Conservation (phyloP, 2,329 filamentous ascomycete species). For the Teratosphaeria zuluensis region DNA sequence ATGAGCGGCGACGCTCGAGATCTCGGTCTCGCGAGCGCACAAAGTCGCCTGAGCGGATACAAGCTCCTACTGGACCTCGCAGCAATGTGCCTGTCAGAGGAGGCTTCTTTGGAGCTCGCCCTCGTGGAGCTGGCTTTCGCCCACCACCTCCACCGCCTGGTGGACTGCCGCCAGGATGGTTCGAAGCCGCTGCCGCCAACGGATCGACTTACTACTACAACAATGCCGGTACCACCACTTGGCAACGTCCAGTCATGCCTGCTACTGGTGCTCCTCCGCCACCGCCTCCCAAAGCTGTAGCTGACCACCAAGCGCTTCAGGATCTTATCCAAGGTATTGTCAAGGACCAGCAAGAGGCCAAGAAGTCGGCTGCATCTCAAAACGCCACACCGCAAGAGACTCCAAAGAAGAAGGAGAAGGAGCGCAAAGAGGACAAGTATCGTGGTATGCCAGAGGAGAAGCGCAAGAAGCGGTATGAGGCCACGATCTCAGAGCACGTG, state of each 20-base stretch:
- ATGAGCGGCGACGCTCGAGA: constrained; percentile 38
- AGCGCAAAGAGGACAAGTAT: constrained; percentile 60
- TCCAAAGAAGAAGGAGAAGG: constrained; percentile 38
- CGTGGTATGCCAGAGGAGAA: constrained; percentile 63
- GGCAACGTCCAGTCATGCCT: constrained; percentile 65
- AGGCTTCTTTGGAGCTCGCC: constrained; percentile 45
- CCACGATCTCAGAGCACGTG: constrained; percentile 76
- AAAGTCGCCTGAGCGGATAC: constrained; percentile 35
- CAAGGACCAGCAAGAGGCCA: constrained; percentile 47
- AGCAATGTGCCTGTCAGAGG: constrained; percentile 49
- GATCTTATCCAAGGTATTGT: constrained; percentile 62
- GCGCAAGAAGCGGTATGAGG: constrained; percentile 90
- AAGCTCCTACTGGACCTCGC: constrained; percentile 43
- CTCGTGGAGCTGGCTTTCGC: constrained; percentile 27
- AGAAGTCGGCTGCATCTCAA: constrained; percentile 33
- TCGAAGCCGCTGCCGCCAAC: constrained; percentile 57
- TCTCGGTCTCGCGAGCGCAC: constrained; percentile 36
- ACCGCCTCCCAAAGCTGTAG: constrained; percentile 54
- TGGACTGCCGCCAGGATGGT: constrained; percentile 77
- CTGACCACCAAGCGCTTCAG: constrained; percentile 66
- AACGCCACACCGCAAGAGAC: constrained; percentile 57
- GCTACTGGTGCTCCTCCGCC: constrained; percentile 47
- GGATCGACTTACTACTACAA: constrained; percentile 82
- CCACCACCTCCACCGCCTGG: constrained; percentile 41
- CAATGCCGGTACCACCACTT: constrained; percentile 65